Evolutionary conservation across 805 yeast species (phyloP).

Genomic region (Metschnikowia borealis): DNA sequence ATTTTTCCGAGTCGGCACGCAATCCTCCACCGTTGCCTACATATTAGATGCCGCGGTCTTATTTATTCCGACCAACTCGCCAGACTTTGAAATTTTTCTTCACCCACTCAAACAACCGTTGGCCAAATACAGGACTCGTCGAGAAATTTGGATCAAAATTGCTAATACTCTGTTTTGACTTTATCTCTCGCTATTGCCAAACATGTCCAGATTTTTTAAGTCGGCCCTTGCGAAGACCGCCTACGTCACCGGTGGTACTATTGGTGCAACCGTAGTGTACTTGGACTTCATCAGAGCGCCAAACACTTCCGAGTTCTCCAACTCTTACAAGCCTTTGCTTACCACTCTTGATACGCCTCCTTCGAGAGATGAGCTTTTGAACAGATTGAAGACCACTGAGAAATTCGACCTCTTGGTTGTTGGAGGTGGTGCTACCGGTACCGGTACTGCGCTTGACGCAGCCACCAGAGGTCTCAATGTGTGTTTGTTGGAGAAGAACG

Average conservation of each 20-base stretch:
- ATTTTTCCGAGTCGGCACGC: constrained; percentile 12
- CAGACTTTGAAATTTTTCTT: constrained; percentile 1
- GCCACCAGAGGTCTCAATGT: constrained; percentile 86
- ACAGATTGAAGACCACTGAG: constrained; percentile 29
- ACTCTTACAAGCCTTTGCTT: constrained; percentile 41
- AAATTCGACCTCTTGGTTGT: constrained; percentile 78
- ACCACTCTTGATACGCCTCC: constrained; percentile 51
- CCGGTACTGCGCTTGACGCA: constrained; percentile 92
- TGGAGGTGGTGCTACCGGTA: constrained; percentile 96
- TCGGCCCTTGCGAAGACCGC: constrained; percentile 29
- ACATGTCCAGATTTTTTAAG: constrained; percentile 19
- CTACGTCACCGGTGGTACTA: constrained; percentile 28
- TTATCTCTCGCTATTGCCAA: neutral
- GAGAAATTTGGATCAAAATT: neutral
- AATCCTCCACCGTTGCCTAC: constrained; percentile 14
- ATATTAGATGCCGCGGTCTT: constrained; percentile 12
- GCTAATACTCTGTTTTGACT: neutral
- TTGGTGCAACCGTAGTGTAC: constrained; percentile 37
- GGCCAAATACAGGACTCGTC: neutral
- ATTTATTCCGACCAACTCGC: constrained; percentile 11
- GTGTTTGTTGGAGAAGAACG: constrained; percentile 79
- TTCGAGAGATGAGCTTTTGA: constrained; percentile 49
- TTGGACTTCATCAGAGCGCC: constrained; percentile 39
- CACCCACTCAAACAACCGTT: neutral
- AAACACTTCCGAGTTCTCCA: constrained; percentile 20